Evolutionary conservation across 2,329 filamentous ascomycete species (phyloP), one percentile per base, ranked within the genome.

Genomic region (Penicillium nordicum): DNA sequence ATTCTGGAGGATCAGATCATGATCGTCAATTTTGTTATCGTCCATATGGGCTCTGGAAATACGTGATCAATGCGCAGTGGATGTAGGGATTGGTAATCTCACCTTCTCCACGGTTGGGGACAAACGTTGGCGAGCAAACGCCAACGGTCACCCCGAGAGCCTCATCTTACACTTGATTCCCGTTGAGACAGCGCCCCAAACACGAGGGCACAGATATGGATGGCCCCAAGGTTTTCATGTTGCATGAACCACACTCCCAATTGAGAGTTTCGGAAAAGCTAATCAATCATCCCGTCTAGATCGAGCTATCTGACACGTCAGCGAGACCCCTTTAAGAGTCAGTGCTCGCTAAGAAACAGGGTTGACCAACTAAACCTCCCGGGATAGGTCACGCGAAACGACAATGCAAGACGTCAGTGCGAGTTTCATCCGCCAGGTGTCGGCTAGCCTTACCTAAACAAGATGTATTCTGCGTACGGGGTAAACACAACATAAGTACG

Each of bases 261-360:
- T 37, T 30, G 27, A 16, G 12, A 25, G 46, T 25, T 30, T 32
- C n/a, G 25, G 9, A n/a, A 36, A 30, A 11, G 27, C 34, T n/a
- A 29, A 16, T 5, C 12, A 16, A 27, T 12, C 18, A 32, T 12
- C 21, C 29, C 23, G 34, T 37, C 37, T 32, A 2, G 52, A 48
- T 44, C 34, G 14, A 53, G 40, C 44, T 57, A 47, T 57, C 50
- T 54, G 50, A 60, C 61, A 62, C 55, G 59, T 64, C 59, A 63
- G 50, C 52, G 37, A 21, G 23, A 12, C 27, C 42, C 49, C 44
- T 37, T 27, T 34, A 5, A 14, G 34, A 41, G 53, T 29, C 30
- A 46, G 58, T 48, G 52, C 53, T 57, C 12, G 40, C 18, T 23
- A 23, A 45, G 10, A 12, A 41, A 29, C 11, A 36, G 16, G 12